Evolutionary conservation across 179 eudicot species (phyloP), one percentile per base, ranked within the genome.

Genomic region (Monotropa hypopitys): DNA sequence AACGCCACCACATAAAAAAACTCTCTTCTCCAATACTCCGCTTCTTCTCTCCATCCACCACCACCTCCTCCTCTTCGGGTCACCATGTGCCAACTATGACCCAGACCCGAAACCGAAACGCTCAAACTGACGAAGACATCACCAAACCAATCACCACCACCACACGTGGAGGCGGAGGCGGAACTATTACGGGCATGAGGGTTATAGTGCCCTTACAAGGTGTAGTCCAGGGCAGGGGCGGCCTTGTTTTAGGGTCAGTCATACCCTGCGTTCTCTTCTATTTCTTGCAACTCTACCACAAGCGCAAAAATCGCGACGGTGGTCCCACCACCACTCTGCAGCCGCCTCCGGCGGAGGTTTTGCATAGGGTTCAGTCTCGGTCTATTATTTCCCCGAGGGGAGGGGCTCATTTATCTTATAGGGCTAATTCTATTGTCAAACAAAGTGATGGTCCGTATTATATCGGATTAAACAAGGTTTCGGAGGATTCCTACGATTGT

Each of bases 151-250:
- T 72, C 76, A 54, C 73, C 82, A 45, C 59, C 75, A 53, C 75
- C 38, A 51, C 82, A 16, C 73, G 80, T 74, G 81, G 79, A 28
- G 77, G n/a, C n/a, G n/a, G 83, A 77, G 83, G 74, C 77, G 84
- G 73, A 23, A 74, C 66, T 26, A 67, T 76, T 20, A 77, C 94
- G 23, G 95, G 71, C 30, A 94, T 94, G 98, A 88, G 98, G 80
- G 83, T 94, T 13, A 90, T 94, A 42, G 97, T 94, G 2, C 98
- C 98, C 68, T 80, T 94, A 72, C 98, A 94, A 82, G 98, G 97
- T 2, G 83, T 94, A 0, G 98, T 92, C 18, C 93, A 94, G 40
- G 98, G 98, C 30, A 75, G 93, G 3, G 97, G 98, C 0, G 97
- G 98, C 15, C 82, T 93, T 3, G 76, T 92, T 30, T 72, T 93